Conservation (phyloP, 1,284 basidiomycete genomes). For the Apiotrichum gamsii region DNA sequence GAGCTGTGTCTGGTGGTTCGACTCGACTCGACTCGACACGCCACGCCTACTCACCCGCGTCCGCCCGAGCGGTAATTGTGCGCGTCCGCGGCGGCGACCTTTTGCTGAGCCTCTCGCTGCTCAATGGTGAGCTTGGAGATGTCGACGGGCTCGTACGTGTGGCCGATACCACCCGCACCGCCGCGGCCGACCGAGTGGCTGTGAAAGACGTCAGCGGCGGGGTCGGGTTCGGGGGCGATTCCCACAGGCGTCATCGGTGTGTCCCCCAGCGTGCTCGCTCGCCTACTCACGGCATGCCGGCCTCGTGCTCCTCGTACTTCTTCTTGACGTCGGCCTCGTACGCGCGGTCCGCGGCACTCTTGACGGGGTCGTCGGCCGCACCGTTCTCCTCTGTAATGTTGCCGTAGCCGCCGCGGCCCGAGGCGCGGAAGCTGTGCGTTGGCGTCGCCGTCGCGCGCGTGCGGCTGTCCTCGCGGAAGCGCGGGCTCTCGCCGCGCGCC, state of each 20-base stretch:
- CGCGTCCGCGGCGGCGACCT: conserved; percentile 30
- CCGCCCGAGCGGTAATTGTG: conserved; percentile 27
- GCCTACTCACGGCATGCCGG: background rate
- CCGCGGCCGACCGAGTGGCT: conserved; percentile 39
- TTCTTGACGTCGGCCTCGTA: conserved; percentile 36
- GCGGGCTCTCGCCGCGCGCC: conserved; percentile 2
- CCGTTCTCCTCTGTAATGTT: conserved; percentile 38
- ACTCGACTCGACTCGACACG: conserved; percentile 8
- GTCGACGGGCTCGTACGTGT: conserved; percentile 23
- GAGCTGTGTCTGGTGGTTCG: background rate
- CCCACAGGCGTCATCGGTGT: background rate
- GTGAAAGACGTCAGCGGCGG: background rate
- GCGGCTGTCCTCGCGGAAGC: background rate
- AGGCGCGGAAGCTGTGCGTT: background rate
- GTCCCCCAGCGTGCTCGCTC: background rate
- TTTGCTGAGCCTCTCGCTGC: conserved; percentile 39
- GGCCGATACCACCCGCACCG: conserved; percentile 39
- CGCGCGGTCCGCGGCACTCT: conserved; percentile 20
- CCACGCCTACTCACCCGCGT: conserved; percentile 37
- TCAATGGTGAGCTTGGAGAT: conserved; percentile 30
- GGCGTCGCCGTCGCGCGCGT: background rate
- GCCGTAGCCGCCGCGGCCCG: conserved; percentile 45
- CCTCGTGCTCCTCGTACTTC: conserved; percentile 34
- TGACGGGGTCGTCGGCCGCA: conserved; percentile 20
- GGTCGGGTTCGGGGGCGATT: no score